Conservation (phyloP, 495 filamentous ascomycete genomes). For the Lineolata rhizophorae region DNA sequence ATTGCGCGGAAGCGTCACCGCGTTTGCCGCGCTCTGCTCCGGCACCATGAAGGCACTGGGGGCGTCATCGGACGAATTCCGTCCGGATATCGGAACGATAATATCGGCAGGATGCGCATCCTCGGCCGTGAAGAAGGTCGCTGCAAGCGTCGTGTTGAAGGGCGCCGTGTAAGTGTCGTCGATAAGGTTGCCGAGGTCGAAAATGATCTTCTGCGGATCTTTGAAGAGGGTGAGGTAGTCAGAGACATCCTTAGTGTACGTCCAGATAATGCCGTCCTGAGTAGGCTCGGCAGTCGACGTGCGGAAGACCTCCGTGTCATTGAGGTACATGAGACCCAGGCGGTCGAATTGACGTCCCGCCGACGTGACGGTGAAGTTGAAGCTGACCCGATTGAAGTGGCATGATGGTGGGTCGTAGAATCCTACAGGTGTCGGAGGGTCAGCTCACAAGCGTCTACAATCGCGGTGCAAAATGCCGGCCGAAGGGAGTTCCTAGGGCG, state of each 20-base stretch:
- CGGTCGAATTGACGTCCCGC: slow-evolving; percentile 53
- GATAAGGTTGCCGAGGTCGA: slow-evolving; percentile 63
- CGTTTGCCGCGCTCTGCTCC: slow-evolving; percentile 34
- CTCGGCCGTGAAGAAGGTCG: slow-evolving; percentile 42
- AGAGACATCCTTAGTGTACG: slow-evolving; percentile 70
- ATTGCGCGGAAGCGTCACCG: slow-evolving; percentile 35
- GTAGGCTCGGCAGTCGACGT: slow-evolving; percentile 79
- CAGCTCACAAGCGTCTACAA: not conserved
- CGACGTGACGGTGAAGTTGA: slow-evolving; percentile 66
- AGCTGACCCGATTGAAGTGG: slow-evolving; percentile 52
- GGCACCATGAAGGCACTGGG: slow-evolving; percentile 56
- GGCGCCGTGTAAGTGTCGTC: slow-evolving; percentile 54
- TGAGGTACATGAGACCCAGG: slow-evolving; percentile 58
- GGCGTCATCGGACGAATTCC: slow-evolving; percentile 25
- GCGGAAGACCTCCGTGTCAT: slow-evolving; percentile 61
- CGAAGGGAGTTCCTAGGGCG: no score
- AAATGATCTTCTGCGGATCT: slow-evolving; percentile 49
- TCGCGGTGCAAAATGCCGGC: no score
- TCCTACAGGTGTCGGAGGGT: slow-evolving; percentile 21
- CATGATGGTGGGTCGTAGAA: slow-evolving; percentile 46
- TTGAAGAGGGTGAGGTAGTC: slow-evolving; percentile 47
- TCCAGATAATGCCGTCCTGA: slow-evolving; percentile 43
- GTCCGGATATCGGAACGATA: slow-evolving; percentile 59
- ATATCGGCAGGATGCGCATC: slow-evolving; percentile 31
- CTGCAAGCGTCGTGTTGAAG: slow-evolving; percentile 67